Evolutionary conservation across 2,329 filamentous ascomycete species (phyloP), one percentile per base, ranked within the genome.

Genomic region (Hymenoscyphus scutula): DNA sequence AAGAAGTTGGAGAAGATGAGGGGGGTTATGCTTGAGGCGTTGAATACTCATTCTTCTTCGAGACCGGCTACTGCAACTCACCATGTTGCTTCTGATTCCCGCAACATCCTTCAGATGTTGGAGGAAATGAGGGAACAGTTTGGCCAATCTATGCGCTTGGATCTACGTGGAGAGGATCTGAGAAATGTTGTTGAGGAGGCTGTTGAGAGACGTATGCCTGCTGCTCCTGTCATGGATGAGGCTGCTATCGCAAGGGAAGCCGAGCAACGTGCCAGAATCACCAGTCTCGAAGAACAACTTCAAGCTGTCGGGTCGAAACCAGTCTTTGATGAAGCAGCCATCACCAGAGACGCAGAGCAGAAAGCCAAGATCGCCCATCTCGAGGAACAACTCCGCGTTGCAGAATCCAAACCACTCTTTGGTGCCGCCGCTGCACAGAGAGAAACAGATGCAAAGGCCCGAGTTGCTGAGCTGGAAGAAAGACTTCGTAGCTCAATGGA

Each of bases 1-100:
- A 88, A 88, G 70, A 91, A 86, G 69, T 76, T 93, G 70, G 92
- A 97, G 62, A 92, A 94, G 74, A 91, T 99, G 67, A 89, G 88
- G 60, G 79, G 80, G 27, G 85, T 86, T 53, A 82, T 94, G 29
- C 78, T 88, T 60, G 94, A 98, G 68, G 92, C 90, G 32, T 78
- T 97, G 48, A 81, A 82, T 25, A 73, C 79, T 10, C 84, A 88
- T 61, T 81, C 85, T 58, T 41, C 55, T 23, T 70, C 79, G 74
- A 56, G 77, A 72, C 63, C 74, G 72, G 10, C 73, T 75, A 63
- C 66, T 30, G 68, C 70, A 15, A 64, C 65, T 13, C 32, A 62
- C 1, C 58, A 64, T 8, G 53, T 74, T 11, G 62, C 71, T 25
- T 59, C 71, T 8, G 65, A 70, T 3, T 77, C 80, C 17, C 73